A percentile compares a stretch with the other conserved stretches of the same genome.
Conservation (phyloP, 331 rosid species). For the Spiraea crenata region DNA sequence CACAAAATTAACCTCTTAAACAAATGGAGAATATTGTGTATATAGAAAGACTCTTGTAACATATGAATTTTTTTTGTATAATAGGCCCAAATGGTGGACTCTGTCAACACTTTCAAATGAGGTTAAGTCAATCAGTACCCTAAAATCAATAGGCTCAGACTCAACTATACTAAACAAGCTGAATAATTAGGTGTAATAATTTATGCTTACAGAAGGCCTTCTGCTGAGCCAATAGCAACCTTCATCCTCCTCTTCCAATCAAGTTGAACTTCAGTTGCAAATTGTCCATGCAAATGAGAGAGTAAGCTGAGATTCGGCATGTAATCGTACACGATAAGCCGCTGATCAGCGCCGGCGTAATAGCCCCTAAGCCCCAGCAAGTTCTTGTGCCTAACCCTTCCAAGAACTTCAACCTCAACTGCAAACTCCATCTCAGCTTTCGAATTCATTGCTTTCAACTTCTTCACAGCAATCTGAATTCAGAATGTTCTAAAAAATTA, state of each 20-base stretch:
- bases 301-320: constrained; percentile 93
- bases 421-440: constrained; percentile 99
- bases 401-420: constrained; percentile 95
- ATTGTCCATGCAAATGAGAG: constrained; percentile 92
- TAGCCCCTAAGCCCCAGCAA: constrained; percentile 80
- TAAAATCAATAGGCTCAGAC: background rate
- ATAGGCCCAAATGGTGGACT: background rate
- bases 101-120: background rate
- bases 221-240: constrained; percentile 77
- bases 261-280: constrained; percentile 50
- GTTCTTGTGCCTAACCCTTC: constrained; percentile 88
- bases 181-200: background rate
- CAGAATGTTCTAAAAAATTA: background rate
- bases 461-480: constrained; percentile 83
- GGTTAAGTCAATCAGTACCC: background rate
- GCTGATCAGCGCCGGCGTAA: constrained; percentile 74
- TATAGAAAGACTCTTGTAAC: too few species aligned
- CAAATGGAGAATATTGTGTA: too few species aligned
- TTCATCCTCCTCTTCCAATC: constrained; percentile 78
- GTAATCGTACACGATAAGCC: constrained; percentile 91
- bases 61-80: too few species aligned
- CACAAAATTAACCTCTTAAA: too few species aligned
- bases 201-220: constrained; percentile 71
- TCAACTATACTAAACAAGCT: background rate
- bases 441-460: constrained; percentile 84